phyloP scores from a whole-genome alignment of 257 asterid genomes.

The Buddleja alternifolia region DNA sequence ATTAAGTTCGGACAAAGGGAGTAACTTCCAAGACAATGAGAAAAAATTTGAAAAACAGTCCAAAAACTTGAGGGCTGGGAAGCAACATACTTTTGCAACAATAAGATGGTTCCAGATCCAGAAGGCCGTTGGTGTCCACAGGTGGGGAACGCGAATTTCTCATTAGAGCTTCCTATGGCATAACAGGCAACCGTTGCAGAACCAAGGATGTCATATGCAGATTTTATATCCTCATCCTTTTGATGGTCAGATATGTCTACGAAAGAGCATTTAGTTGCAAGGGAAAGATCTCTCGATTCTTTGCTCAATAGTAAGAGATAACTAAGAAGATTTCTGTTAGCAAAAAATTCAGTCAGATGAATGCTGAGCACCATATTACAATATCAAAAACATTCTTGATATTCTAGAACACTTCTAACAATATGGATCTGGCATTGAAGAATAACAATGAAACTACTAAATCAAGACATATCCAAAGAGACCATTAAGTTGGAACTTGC shows the following conservation, averaged over 20 bases:
- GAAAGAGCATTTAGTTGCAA: slow-evolving; percentile 68
- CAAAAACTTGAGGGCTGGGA: slow-evolving; percentile 12
- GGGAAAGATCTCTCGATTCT: slow-evolving; percentile 64
- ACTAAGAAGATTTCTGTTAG: slow-evolving; percentile 74
- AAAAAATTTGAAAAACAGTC: neutral
- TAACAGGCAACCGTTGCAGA: slow-evolving; percentile 88
- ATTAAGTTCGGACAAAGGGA: neutral
- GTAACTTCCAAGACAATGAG: neutral
- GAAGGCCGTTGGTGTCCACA: slow-evolving; percentile 50
- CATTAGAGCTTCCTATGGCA: slow-evolving; percentile 40
- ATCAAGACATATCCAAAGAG: slow-evolving; percentile 9
- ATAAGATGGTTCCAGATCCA: slow-evolving; percentile 50
- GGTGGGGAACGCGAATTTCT: slow-evolving; percentile 43
- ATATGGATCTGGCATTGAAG: slow-evolving; percentile 1
- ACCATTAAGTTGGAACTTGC: slow-evolving; percentile 6
- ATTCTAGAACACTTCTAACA: neutral
- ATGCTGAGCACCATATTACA: slow-evolving; percentile 19
- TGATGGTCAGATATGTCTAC: slow-evolving; percentile 48
- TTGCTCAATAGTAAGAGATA: slow-evolving; percentile 72
- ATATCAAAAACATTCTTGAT: neutral
- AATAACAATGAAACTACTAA: slow-evolving; percentile 2
- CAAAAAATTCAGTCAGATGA: slow-evolving; percentile 39
- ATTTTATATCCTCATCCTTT: slow-evolving; percentile 54
- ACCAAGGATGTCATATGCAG: slow-evolving; percentile 72
- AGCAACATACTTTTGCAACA: slow-evolving; percentile 68